Percentiles rank a stretch among this genome's conserved stretches.
Evolutionary conservation across 139 green algal genomes (phyloP).

Genomic region (Micractinium sp.): DNA sequence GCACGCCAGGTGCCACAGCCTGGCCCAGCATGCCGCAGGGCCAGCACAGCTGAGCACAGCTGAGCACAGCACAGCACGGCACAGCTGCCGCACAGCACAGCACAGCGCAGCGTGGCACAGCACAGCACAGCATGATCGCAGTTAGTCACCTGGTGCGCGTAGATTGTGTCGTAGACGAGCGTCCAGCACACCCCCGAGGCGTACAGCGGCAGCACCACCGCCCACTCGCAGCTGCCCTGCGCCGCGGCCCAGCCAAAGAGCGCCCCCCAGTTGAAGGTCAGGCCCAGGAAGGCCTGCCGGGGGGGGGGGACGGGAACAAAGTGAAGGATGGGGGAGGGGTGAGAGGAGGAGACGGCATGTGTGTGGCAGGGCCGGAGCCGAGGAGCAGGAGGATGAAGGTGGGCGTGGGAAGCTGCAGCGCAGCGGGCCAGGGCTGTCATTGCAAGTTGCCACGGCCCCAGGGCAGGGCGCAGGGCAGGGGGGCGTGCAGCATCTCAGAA

Average conservation of each 20-base stretch:
- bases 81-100: background rate
- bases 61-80: background rate
- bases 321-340: background rate
- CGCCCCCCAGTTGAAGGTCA: conserved; percentile 98
- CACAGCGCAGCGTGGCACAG: background rate
- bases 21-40: too few species aligned
- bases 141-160: conserved; percentile 89
- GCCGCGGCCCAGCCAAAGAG: conserved; percentile 93
- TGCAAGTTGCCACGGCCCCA: too few species aligned
- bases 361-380: background rate
- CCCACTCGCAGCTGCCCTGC: conserved; percentile 72
- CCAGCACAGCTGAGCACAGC: too few species aligned
- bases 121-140: background rate
- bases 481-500: too few species aligned
- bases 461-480: too few species aligned
- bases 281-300: conserved; percentile 71
- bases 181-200: conserved; percentile 86
- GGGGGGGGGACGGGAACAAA: background rate
- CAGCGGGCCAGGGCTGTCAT: too few species aligned
- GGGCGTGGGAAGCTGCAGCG: too few species aligned
- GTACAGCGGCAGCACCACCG: conserved; percentile 89
- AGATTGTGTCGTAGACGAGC: conserved; percentile 99
- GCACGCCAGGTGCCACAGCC: too few species aligned
- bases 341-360: background rate
- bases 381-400: background rate